phyloP scores from a whole-genome alignment of 192 early-diverging fungal genomes.

The Mortierella hygrophila region DNA sequence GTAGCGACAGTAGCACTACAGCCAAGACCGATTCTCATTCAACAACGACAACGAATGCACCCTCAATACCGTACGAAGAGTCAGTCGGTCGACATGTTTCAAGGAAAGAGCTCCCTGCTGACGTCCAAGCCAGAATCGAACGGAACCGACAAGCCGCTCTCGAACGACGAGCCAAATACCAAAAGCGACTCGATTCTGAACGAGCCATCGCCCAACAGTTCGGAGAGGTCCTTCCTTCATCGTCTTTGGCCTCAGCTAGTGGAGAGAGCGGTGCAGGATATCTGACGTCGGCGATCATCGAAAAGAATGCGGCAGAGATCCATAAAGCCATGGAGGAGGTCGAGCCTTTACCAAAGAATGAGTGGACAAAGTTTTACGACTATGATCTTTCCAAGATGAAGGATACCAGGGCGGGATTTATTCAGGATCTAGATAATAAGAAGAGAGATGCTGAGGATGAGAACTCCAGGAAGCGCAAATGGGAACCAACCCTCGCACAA shows the following conservation, averaged over 20 bases:
- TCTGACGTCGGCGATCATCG: constrained; percentile 11
- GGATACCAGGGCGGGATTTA: constrained; percentile 91
- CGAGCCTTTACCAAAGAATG: constrained; percentile 51
- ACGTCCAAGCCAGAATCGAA: constrained; percentile 49
- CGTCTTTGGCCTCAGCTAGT: not conserved
- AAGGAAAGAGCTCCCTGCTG: constrained; percentile 29
- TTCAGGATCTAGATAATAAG: constrained; percentile 58
- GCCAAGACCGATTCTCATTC: not conserved
- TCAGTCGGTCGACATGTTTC: constrained; percentile 36
- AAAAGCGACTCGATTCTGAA: constrained; percentile 25
- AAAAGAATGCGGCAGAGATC: constrained; percentile 21
- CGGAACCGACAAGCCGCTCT: constrained; percentile 40
- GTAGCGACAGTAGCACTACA: not conserved
- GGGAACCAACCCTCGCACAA: constrained; percentile 43
- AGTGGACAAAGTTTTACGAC: constrained; percentile 68
- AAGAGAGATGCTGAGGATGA: constrained; percentile 7
- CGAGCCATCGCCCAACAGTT: constrained; percentile 27
- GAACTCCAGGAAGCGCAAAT: constrained; percentile 54
- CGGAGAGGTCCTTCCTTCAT: constrained; percentile 11
- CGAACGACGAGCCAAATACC: constrained; percentile 32
- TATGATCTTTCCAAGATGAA: constrained; percentile 90
- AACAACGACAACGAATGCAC: not conserved
- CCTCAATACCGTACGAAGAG: constrained; percentile 28
- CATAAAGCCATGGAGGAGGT: constrained; percentile 35
- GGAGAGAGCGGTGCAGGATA: not conserved